Evolutionary conservation across 1,284 basidiomycete genomes (phyloP).

Genomic region (Fomitopsis schrenkii): DNA sequence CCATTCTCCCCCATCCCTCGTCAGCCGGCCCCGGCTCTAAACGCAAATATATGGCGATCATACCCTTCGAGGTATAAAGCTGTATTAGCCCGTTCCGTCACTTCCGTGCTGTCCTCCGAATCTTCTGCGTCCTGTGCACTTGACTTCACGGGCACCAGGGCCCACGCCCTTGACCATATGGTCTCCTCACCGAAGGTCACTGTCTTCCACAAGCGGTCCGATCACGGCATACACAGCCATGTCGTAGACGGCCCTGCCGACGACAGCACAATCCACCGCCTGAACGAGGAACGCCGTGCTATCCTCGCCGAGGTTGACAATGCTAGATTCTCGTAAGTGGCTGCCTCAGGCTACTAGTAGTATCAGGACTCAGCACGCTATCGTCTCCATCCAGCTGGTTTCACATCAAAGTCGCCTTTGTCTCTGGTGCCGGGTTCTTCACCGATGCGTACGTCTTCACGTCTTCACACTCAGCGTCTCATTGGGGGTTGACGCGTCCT

Average conservation of each 20-base stretch:
- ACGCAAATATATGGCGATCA: background rate
- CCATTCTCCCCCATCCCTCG: too few relatives aligned
- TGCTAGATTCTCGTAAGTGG: slow-evolving; percentile 42
- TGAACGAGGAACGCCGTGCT: slow-evolving; percentile 24
- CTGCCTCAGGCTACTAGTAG: background rate
- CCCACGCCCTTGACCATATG: slow-evolving; percentile 1
- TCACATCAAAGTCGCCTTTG: slow-evolving; percentile 68
- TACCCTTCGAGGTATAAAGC: background rate
- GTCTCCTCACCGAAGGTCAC: slow-evolving; percentile 2
- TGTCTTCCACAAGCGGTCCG: background rate
- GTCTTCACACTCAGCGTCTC: background rate
- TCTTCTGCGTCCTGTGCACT: background rate
- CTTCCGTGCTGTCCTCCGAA: background rate
- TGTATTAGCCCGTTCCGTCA: background rate
- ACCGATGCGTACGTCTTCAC: slow-evolving; percentile 57
- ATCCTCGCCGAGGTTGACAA: slow-evolving; percentile 56
- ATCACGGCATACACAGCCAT: background rate
- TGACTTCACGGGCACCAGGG: background rate
- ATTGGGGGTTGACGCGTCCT: background rate
- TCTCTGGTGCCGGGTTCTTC: slow-evolving; percentile 81
- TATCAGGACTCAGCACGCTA: background rate
- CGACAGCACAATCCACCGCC: background rate
- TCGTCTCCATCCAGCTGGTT: slow-evolving; percentile 27
- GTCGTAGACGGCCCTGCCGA: background rate
- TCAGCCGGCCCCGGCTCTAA: background rate